Evolutionary conservation across 2,329 filamentous ascomycete species (phyloP).

Genomic region (Curvularia eragrostidis): DNA sequence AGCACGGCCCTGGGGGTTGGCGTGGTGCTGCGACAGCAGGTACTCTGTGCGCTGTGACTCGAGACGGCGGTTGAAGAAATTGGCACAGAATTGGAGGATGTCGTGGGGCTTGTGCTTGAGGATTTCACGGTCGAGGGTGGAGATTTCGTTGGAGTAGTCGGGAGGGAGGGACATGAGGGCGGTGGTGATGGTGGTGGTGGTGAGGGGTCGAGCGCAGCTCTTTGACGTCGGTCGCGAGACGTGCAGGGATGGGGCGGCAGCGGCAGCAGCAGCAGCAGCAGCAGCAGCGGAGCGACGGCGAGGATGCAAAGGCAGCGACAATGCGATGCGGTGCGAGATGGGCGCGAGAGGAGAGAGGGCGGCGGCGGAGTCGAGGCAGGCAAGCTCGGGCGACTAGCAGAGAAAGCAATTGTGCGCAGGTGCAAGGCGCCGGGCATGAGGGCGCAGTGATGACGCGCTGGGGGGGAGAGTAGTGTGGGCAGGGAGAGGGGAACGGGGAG

Average conservation of each 20-base stretch:
- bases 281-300: conserved; percentile 39
- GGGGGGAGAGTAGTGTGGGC: conserved; percentile 12
- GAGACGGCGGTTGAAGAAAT: conserved; percentile 71
- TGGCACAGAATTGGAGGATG: conserved; percentile 73
- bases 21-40: conserved; percentile 58
- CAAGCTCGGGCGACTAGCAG: background rate
- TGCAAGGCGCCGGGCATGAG: conserved; percentile 14
- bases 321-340: conserved; percentile 21
- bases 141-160: conserved; percentile 64
- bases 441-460: conserved; percentile 24
- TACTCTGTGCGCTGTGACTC: conserved; percentile 68
- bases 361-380: background rate
- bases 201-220: conserved; percentile 48
- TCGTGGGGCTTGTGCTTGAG: conserved; percentile 65
- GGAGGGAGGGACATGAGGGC: conserved; percentile 51
- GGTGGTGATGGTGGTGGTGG: conserved; percentile 45
- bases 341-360: conserved; percentile 5
- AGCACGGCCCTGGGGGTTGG: conserved; percentile 57
- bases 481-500: conserved; percentile 29
- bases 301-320: conserved; percentile 36
- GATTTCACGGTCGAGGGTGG: conserved; percentile 68
- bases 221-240: conserved; percentile 48
- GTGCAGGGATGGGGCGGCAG: conserved; percentile 41
- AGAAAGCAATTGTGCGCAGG: conserved; percentile 13
- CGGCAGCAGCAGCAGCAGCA: too few relatives aligned